phyloP scores from a whole-genome alignment of 2,329 filamentous ascomycete species.

The Saccharata proteae region DNA sequence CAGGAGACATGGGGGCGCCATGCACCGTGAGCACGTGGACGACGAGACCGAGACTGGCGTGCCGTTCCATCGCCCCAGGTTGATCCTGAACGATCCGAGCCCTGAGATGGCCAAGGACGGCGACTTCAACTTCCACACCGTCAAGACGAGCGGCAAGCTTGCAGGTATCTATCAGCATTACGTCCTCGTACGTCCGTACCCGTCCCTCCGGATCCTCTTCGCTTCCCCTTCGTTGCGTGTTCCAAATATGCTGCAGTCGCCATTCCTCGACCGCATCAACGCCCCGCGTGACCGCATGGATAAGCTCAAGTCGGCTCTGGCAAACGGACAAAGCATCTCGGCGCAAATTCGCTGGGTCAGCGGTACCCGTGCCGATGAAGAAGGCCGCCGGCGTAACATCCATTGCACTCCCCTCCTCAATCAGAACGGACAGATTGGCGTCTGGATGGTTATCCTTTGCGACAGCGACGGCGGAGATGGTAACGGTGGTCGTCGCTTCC shows the following conservation, averaged over 20 bases:
- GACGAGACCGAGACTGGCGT: slow-evolving; percentile 12
- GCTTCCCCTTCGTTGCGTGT: slow-evolving; percentile 38
- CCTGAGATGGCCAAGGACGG: too few species aligned
- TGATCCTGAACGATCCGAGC: slow-evolving; percentile 37
- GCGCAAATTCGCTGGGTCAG: slow-evolving; percentile 60
- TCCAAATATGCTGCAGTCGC: slow-evolving; percentile 37
- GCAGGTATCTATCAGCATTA: slow-evolving; percentile 41
- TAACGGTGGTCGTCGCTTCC: neutral
- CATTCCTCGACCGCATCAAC: slow-evolving; percentile 36
- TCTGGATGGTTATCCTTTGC: slow-evolving; percentile 68
- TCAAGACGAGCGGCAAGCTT: slow-evolving; percentile 26
- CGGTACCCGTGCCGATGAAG: slow-evolving; percentile 27
- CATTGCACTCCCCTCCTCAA: slow-evolving; percentile 64
- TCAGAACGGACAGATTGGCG: slow-evolving; percentile 54
- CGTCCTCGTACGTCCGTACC: slow-evolving; percentile 34
- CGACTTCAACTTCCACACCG: too few species aligned
- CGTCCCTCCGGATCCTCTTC: slow-evolving; percentile 38
- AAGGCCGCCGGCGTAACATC: slow-evolving; percentile 59
- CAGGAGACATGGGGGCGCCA: slow-evolving; percentile 48
- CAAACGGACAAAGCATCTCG: slow-evolving; percentile 58
- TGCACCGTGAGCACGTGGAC: slow-evolving; percentile 40
- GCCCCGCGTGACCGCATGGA: slow-evolving; percentile 40
- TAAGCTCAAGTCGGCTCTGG: slow-evolving; percentile 47
- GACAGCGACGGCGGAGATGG: slow-evolving; percentile 40
- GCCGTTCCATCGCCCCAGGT: slow-evolving; percentile 27